Evolutionary conservation across 2,329 filamentous ascomycete species (phyloP), one percentile per base, ranked within the genome.

Genomic region (Raffaelea ambrosiae): DNA sequence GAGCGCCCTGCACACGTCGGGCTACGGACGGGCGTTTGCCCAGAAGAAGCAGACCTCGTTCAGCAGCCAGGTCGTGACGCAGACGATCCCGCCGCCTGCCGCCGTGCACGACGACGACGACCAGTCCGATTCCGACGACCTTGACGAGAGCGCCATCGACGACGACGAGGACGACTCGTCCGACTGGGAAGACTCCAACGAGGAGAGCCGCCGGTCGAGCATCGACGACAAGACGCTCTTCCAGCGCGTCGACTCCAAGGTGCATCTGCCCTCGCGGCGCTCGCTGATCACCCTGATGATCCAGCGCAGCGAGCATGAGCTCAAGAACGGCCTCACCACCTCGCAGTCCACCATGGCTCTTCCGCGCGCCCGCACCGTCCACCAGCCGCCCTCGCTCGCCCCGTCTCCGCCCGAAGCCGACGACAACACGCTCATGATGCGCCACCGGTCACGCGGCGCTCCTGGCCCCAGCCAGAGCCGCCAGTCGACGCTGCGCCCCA

Each of bases 251-350:
- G 88, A 95, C 63, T 96, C 90, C 38, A 83, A 83, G 63, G 81
- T 83, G 8, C 88, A 95, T 60, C 73, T 97, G 22, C 84, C 86
- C 3, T 95, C 91, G 1, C 82, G 87, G 43, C 84, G 86, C 44
- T 97, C 91, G 2, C 78, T 97, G 38, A 84, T 98, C 55, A 96
- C 90, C 1, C 82, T 91, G 46, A 84, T 91, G 74, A 81, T 98
- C 62, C 85, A 72, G 13, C 83, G 95, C 61, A 84, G 80, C 54
- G 84, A 87, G 63, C 83, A 86, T 44, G 77, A 83, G 43, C 75
- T 73, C 59, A 82, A 73, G 47, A 75, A 91, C n/a, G 77, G 81
- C 53, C 83, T 83, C 61, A 77, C 75, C 46, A 83, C 83, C 21
- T 67, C 83, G 66, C 68, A 85, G 71, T 70, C 83, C 62, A 65